A percentile compares a stretch with the other conserved stretches of the same genome.
These are phyloP conservation scores for Olyra latifolia DNA, from an alignment of 176 grass and related monocot species.

Conservation along the genomic window DNA sequence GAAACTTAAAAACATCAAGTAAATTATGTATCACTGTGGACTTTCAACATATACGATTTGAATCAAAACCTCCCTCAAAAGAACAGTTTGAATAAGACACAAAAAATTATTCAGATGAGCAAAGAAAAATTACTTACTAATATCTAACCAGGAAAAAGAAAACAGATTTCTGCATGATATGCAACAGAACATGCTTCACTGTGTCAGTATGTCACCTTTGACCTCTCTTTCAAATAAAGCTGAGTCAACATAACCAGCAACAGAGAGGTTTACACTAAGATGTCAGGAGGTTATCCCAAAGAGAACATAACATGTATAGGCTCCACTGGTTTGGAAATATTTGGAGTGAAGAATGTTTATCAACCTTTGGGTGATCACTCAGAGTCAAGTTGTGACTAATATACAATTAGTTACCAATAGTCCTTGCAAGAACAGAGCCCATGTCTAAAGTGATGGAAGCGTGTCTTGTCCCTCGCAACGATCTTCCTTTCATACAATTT, in stretches of 20 bases:
- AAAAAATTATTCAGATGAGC: conserved; percentile 1
- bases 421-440: conserved; percentile 86
- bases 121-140: neutral
- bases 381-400: neutral
- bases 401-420: conserved; percentile 52
- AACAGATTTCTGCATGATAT: conserved; percentile 1
- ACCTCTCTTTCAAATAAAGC: conserved; percentile 18
- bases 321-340: conserved; percentile 3
- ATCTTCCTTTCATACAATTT: conserved; percentile 61
- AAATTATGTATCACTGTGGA: neutral
- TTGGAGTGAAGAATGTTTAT: conserved; percentile 7
- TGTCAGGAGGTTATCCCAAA: neutral
- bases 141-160: conserved; percentile 14
- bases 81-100: neutral
- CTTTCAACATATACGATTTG: neutral
- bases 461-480: conserved; percentile 71
- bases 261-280: conserved; percentile 6
- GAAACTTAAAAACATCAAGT: neutral
- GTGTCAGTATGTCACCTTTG: conserved; percentile 14
- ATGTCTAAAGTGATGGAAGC: conserved; percentile 77
- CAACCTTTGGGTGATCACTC: neutral
- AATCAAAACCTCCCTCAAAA: conserved; percentile 17
- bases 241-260: neutral
- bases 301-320: neutral
- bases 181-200: neutral